Base-by-base conservation (phyloP, 495 filamentous ascomycete genomes). In the Tuber indicum region DNA sequence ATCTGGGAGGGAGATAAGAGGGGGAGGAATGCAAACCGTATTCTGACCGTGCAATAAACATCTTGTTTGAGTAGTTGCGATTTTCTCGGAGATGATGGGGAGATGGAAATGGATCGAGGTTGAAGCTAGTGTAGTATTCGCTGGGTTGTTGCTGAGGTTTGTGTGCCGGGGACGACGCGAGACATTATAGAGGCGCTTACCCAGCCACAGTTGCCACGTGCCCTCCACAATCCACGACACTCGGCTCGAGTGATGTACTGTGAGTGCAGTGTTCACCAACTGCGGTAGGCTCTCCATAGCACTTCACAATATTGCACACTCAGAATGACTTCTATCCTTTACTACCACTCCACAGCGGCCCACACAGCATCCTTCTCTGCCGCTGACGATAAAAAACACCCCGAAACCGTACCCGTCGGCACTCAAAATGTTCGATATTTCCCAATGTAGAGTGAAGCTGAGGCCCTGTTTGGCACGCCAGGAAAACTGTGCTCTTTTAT, bases 41-140 rank as follows among this genome's bases (percentile, higher is more conserved):
- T 96, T 99, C 96, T 85, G 95, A 98, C 85, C 96, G 92, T 87
- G 96, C 96, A 88, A 99, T 98, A 90, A 99, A 99, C 96, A 98
- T 98, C 80, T 87, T 94, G 91, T 81, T 78, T 84, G 72, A 76
- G 76, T 74, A 23, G 73, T 70, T 78, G 75, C 43, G 46, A 72
- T 14, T 71, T 70, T 78, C 36, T 66, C 44, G 58, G 76, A 42
- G 45, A 71, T 47, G 58, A 45, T 72, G 62, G 75, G 43, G 58
- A 72, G 70, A 77, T 82, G 80, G 80, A 71, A 79, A 62, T 74
- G 72, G 87, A 88, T 70, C 21, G 71, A 45, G 75, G 69, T 74
- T 79, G 45, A 76, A 62, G 66, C 58, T 36, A 7, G 58, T 66
- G 16, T 36, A 7, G 58, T 66, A 32, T 36, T 66, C 36, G 58